Conservation (phyloP, 257 asterid species). For the Salvia miltiorrhiza region DNA sequence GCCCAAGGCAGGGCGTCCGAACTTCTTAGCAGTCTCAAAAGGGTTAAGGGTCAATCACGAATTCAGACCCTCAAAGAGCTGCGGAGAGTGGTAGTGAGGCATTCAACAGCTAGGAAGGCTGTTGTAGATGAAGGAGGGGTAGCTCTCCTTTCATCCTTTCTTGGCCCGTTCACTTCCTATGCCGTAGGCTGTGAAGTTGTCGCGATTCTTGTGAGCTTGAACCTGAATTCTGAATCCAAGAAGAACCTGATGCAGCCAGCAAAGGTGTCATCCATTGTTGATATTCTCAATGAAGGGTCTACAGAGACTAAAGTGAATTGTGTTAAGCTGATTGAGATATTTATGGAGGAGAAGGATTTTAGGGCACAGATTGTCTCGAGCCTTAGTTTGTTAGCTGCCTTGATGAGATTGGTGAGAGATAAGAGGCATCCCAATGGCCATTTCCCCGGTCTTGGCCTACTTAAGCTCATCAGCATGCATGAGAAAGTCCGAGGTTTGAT, state of each 20-base stretch:
- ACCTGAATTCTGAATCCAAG: conserved; percentile 44
- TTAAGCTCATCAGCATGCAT: conserved; percentile 37
- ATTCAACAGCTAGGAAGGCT: conserved; percentile 51
- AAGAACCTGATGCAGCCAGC: conserved; percentile 60
- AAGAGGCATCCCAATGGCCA: conserved; percentile 52
- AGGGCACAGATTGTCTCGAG: conserved; percentile 47
- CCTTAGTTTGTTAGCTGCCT: conserved; percentile 68
- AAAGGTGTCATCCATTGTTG: conserved; percentile 60
- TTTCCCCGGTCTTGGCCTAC: conserved; percentile 50
- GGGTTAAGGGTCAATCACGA: conserved; percentile 64
- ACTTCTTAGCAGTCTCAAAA: conserved; percentile 52
- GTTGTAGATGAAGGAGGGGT: conserved; percentile 60
- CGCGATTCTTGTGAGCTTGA: conserved; percentile 60
- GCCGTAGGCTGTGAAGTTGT: conserved; percentile 67
- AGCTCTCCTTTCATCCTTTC: conserved; percentile 42
- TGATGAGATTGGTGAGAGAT: conserved; percentile 63
- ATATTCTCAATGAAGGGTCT: conserved; percentile 71
- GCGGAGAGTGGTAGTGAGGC: conserved; percentile 37
- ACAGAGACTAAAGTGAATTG: conserved; percentile 69
- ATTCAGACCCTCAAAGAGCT: conserved; percentile 64
- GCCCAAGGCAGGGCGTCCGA: conserved; percentile 78
- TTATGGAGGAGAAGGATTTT: conserved; percentile 55
- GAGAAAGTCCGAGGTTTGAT: conserved; percentile 41
- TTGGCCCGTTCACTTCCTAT: conserved; percentile 66
- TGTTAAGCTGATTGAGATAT: conserved; percentile 45